phyloP scores from a whole-genome alignment of 2,329 filamentous ascomycete genomes.

The Chrysoporthe austroafricana region DNA sequence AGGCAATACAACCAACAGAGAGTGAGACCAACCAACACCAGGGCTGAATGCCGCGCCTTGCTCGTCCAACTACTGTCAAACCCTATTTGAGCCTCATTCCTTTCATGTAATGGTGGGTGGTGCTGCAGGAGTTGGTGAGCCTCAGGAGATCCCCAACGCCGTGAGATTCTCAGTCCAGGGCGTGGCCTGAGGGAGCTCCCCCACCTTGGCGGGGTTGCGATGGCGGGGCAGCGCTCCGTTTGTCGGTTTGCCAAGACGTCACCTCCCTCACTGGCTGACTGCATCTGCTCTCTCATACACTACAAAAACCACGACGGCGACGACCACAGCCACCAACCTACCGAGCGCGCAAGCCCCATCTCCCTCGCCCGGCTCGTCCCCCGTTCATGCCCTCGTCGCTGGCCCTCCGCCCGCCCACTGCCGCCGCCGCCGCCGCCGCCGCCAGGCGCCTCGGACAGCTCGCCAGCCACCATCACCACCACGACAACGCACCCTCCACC shows the following conservation, averaged over 20 bases:
- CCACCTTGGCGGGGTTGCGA: constrained; percentile 7
- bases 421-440: background rate
- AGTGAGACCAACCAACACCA: background rate
- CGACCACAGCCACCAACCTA: too few species aligned
- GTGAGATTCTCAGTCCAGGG: background rate
- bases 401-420: background rate
- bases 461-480: background rate
- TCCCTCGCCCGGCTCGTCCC: background rate
- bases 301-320: too few species aligned
- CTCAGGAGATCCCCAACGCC: background rate
- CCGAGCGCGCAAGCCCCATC: background rate
- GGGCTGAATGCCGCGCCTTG: too few species aligned
- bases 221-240: background rate
- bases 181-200: background rate
- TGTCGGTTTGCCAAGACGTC: background rate
- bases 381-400: constrained; percentile 10
- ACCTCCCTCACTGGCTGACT: background rate
- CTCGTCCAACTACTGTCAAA: background rate
- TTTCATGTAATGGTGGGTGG: background rate
- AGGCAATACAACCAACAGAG: background rate
- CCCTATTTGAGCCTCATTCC: background rate
- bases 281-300: background rate
- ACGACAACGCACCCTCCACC: background rate
- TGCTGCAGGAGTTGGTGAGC: background rate
- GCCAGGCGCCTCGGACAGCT: constrained; percentile 21